Conservation (phyloP, 306 rosid genomes). For the Dryas drummondii region DNA sequence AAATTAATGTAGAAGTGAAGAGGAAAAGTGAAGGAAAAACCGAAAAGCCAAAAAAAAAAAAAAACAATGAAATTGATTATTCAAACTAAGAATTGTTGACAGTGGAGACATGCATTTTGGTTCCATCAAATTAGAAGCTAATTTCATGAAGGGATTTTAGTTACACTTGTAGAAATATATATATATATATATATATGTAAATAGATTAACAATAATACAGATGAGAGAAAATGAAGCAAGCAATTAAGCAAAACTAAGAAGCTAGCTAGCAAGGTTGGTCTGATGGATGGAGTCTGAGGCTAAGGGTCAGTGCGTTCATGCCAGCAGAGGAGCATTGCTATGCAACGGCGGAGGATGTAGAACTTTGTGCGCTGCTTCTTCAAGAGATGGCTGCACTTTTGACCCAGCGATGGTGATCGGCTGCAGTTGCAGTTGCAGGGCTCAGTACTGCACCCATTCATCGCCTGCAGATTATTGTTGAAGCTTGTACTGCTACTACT, state of each 20-base stretch:
- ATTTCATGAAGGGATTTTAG: slow-evolving; percentile 1
- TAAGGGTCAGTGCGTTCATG: slow-evolving; percentile 57
- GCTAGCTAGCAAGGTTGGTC: background rate
- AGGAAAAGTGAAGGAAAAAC: background rate
- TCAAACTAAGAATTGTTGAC: background rate
- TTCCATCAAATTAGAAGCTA: background rate
- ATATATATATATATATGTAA: background rate
- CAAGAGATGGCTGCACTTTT: slow-evolving; percentile 63
- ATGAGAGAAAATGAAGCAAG: background rate
- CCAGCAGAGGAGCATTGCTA: slow-evolving; percentile 80
- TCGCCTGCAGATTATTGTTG: too few species aligned
- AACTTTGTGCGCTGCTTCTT: slow-evolving; percentile 83
- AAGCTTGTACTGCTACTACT: too few species aligned
- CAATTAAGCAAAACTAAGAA: background rate
- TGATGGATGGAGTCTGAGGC: too few species aligned
- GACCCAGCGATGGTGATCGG: slow-evolving; percentile 58
- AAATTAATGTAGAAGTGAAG: too few species aligned
- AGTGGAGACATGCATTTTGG: slow-evolving; percentile 5
- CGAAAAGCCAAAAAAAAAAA: background rate
- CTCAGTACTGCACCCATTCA: too few species aligned
- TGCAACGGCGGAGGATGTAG: slow-evolving; percentile 85
- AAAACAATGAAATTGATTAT: background rate
- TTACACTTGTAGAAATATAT: slow-evolving; percentile 6
- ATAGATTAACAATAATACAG: background rate
- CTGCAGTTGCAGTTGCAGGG: slow-evolving; percentile 8